phyloP scores from a whole-genome alignment of 352 stramenopile genomes.

The Nothophytophthora sp. region DNA sequence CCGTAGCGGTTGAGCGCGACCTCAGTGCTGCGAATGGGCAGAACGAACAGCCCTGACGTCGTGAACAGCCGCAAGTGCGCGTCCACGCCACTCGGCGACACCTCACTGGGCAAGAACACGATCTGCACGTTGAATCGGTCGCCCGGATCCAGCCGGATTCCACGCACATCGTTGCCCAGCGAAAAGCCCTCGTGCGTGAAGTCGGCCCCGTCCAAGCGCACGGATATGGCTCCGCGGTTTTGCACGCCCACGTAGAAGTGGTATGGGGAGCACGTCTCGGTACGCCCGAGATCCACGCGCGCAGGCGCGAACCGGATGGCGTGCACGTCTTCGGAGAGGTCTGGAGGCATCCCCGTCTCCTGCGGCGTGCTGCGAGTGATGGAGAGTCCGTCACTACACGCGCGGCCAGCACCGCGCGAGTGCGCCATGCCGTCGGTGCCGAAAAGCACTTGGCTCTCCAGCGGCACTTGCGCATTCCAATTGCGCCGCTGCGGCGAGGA shows the following conservation, averaged over 20 bases:
- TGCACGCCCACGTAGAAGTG: conserved; percentile 33
- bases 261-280: conserved; percentile 35
- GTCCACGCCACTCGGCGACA: conserved; percentile 22
- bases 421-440: conserved; percentile 18
- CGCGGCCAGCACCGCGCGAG: conserved; percentile 19
- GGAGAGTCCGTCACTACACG: conserved; percentile 33
- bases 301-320: conserved; percentile 40
- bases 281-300: conserved; percentile 34
- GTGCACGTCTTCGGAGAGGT: conserved; percentile 16
- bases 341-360: conserved; percentile 1
- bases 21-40: conserved; percentile 33
- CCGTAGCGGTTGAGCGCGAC: conserved; percentile 32
- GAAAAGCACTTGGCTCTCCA: conserved; percentile 22
- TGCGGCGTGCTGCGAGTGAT: conserved; percentile 33
- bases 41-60: conserved; percentile 44
- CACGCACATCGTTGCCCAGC: conserved; percentile 34
- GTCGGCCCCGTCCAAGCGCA: conserved; percentile 39
- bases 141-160: conserved; percentile 33
- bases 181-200: conserved; percentile 49
- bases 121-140: conserved; percentile 39
- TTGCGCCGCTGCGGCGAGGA: conserved; percentile 3
- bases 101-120: conserved; percentile 34
- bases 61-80: conserved; percentile 42
- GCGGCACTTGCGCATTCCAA: conserved; percentile 5
- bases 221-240: conserved; percentile 29